Base-by-base conservation (phyloP, 495 filamentous ascomycete species). In the Lepraria neglecta region DNA sequence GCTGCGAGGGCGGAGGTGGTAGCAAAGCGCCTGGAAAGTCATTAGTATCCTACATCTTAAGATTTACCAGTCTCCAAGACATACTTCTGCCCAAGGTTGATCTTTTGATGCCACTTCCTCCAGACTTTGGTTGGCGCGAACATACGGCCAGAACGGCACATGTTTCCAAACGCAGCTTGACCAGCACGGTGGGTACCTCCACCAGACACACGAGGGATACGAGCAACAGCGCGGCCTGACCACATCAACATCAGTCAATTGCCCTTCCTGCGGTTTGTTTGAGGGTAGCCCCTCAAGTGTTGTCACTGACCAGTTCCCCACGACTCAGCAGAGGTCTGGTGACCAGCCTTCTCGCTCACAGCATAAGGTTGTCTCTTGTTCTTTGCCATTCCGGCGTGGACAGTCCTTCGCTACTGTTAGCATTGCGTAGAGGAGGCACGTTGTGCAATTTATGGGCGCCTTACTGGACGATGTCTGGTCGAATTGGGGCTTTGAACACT, bases 61-160 rank as follows among this genome's bases (percentile, higher is more conserved):
- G 11, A 11, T 40, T 12, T 2, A 15, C 17, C 17, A 21, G 38
- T 58, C 42, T 15, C 9, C 30, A 62, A 52, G 45, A 74, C 84
- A 72, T 77, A 91, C 89, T 90, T 94, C 85, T 98, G 92, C 75
- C 84, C 85, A 74, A 94, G 85, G 84, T 95, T 96, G 87, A 98
- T 83, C 89, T 97, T 98, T 81, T 96, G 89, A 84, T 98, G 95
- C 95, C 95, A 98, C 83, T 96, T 97, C 73, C 94, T 83, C 94
- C 94, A 98, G 81, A 96, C 89, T 87, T 97, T 97, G 78, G 94
- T 98, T 67, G 94, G 94, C 66, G 94, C 94, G 82, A 98, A 98
- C 95, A 98, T 98, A 80, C 94, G 95, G 79, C 94, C 94, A 72
- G 92, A 96, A 77, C 94, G 91, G 82, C 94, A 98, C 91, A 88